Percentiles rank a stretch among this genome's conserved stretches.
Conservation (phyloP, 139 green algal genomes). For the Chlamydomonas sphaeroides region DNA sequence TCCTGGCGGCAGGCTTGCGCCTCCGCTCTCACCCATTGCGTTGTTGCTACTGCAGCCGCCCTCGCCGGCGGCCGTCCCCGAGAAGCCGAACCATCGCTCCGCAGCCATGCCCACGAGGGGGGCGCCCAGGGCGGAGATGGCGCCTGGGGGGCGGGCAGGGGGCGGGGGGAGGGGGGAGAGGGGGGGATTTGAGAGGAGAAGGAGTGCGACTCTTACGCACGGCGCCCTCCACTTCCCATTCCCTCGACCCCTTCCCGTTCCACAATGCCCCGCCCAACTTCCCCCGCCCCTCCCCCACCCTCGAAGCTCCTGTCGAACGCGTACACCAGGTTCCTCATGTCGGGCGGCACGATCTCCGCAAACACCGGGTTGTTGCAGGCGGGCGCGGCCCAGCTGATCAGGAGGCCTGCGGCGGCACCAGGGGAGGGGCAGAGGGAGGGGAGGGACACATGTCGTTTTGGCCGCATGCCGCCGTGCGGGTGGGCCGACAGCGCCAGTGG, state of each 20-base stretch:
- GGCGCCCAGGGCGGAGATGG: constrained; percentile 48
- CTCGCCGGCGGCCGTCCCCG: constrained; percentile 1
- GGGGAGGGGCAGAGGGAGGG: no score
- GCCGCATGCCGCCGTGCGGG: no score
- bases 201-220: background rate
- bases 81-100: constrained; percentile 45
- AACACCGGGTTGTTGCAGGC: constrained; percentile 80
- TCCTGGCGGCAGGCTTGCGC: no score
- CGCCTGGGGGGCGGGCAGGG: constrained; percentile 18
- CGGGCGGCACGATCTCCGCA: constrained; percentile 80
- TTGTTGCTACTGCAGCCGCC: background rate
- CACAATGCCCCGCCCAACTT: background rate
- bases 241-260: background rate
- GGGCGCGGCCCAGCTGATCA: constrained; percentile 60
- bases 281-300: background rate
- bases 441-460: constrained; percentile 36
- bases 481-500: no score
- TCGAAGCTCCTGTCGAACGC: constrained; percentile 85
- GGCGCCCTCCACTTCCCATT: background rate
- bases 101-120: constrained; percentile 55
- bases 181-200: no score
- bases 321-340: constrained; percentile 80
- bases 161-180: background rate
- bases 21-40: background rate
- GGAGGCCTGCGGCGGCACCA: constrained; percentile 30